These are phyloP conservation scores for Heimioporus sp. DNA, from an alignment of 768 basidiomycete species.

Conservation along the genomic window DNA sequence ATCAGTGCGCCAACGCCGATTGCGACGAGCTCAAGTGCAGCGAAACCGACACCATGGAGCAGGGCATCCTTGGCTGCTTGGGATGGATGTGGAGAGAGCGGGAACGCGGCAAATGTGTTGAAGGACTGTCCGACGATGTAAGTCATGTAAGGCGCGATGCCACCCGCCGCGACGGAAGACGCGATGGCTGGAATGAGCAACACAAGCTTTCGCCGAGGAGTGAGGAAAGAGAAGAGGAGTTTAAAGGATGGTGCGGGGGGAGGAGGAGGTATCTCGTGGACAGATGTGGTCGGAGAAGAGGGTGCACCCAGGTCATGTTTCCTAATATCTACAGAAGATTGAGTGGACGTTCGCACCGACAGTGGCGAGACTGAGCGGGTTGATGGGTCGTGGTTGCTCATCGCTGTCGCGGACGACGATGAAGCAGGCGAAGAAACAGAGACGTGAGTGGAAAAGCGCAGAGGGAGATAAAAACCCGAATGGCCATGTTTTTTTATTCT, in stretches of 20 bases:
- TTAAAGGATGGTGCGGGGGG: conserved; percentile 52
- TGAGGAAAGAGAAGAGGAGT: conserved; percentile 66
- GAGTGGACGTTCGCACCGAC: conserved; percentile 18
- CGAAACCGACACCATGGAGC: conserved; percentile 54
- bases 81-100: conserved; percentile 39
- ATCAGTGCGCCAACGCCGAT: conserved; percentile 65
- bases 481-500: conserved; percentile 22
- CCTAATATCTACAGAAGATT: conserved; percentile 21
- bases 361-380: conserved; percentile 8
- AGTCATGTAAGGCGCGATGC: conserved; percentile 86
- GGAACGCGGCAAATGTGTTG: conserved; percentile 63
- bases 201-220: conserved; percentile 50
- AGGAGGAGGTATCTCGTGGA: conserved; percentile 17
- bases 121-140: conserved; percentile 76
- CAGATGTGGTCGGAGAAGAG: conserved; percentile 11
- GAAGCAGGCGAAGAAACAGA: conserved; percentile 12
- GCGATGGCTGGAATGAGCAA: conserved; percentile 64
- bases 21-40: conserved; percentile 63
- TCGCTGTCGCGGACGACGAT: conserved; percentile 31
- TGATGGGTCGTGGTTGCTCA: conserved; percentile 31
- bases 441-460: too few species aligned
- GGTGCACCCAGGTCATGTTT: conserved; percentile 6
- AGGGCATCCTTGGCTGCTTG: conserved; percentile 47
- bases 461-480: too few species aligned
- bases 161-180: conserved; percentile 62